Conservation (phyloP, 768 basidiomycete genomes). For the Pisolithus microcarpus region DNA sequence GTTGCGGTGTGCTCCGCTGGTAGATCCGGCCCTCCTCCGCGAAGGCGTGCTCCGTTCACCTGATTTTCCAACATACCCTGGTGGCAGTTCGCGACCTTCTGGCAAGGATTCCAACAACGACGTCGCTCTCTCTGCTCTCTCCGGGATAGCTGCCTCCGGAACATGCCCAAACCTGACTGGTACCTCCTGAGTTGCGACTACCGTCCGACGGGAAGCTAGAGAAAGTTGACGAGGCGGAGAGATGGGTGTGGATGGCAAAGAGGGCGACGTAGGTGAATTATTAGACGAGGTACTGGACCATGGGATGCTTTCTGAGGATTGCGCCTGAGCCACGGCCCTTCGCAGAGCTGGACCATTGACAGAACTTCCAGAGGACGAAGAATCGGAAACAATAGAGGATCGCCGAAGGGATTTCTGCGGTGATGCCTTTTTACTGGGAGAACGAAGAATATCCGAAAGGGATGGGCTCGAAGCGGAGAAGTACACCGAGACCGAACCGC, state of each 20-base stretch:
- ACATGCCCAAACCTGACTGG: constrained; percentile 23
- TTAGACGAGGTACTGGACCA: constrained; percentile 16
- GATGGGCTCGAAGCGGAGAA: constrained; percentile 37
- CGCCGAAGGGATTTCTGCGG: constrained; percentile 2
- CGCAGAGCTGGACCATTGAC: constrained; percentile 3
- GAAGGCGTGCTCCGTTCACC: constrained; percentile 3
- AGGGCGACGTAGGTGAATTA: constrained; percentile 20
- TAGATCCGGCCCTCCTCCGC: constrained; percentile 15
- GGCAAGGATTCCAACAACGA: constrained; percentile 41
- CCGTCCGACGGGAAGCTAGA: constrained; percentile 12
- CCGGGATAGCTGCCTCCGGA: constrained; percentile 13
- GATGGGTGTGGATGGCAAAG: constrained; percentile 19
- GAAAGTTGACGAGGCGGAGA: constrained; percentile 12
- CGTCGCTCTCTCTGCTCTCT: constrained; percentile 16
- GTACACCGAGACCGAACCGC: constrained; percentile 52
- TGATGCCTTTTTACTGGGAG: constrained; percentile 8
- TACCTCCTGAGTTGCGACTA: constrained; percentile 17
- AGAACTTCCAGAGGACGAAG: constrained; percentile 21
- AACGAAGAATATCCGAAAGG: constrained; percentile 6
- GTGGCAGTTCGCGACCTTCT: constrained; percentile 40
- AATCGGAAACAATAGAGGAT: constrained; percentile 13
- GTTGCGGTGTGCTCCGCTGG: constrained; percentile 12
- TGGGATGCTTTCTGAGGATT: constrained; percentile 1
- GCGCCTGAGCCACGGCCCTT: not conserved
- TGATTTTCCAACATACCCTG: constrained; percentile 7